Percentiles rank a stretch among this genome's conserved stretches.
These are phyloP conservation scores for Phlebiopsis flavidoalba DNA, from an alignment of 768 basidiomycete species.

Conservation along the genomic window DNA sequence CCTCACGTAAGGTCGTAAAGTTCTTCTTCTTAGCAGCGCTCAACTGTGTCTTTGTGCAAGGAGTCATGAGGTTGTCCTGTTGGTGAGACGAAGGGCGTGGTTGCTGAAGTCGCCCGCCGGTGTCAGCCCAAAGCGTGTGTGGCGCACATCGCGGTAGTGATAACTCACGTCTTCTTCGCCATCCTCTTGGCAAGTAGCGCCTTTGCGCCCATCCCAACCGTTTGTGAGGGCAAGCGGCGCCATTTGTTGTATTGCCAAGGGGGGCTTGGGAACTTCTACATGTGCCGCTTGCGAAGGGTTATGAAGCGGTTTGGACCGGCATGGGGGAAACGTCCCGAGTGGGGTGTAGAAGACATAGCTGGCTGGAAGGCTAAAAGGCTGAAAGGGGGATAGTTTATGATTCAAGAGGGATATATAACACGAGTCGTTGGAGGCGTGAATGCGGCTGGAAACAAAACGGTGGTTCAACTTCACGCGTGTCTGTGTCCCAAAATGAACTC, in stretches of 20 bases:
- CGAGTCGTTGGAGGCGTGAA: background rate
- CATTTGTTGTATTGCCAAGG: constrained; percentile 59
- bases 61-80: constrained; percentile 95
- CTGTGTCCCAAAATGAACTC: constrained; percentile 17
- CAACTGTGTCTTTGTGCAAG: constrained; percentile 89
- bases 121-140: constrained; percentile 6
- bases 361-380: background rate
- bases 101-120: constrained; percentile 51
- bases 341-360: constrained; percentile 49
- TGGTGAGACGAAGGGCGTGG: constrained; percentile 82
- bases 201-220: constrained; percentile 79
- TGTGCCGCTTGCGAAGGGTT: constrained; percentile 78
- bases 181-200: constrained; percentile 92
- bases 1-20: constrained; percentile 85
- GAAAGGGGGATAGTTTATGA: background rate
- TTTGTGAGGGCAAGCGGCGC: constrained; percentile 46
- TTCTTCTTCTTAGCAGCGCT: constrained; percentile 90
- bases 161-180: constrained; percentile 76
- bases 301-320: constrained; percentile 76
- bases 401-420: background rate
- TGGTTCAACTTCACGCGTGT: background rate
- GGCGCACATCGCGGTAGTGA: constrained; percentile 2
- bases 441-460: constrained; percentile 1
- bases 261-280: constrained; percentile 73
- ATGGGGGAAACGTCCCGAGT: constrained; percentile 66